Evolutionary conservation across 179 eudicot genomes (phyloP), one percentile per base, ranked within the genome.

Genomic region (Camellia oleifera): DNA sequence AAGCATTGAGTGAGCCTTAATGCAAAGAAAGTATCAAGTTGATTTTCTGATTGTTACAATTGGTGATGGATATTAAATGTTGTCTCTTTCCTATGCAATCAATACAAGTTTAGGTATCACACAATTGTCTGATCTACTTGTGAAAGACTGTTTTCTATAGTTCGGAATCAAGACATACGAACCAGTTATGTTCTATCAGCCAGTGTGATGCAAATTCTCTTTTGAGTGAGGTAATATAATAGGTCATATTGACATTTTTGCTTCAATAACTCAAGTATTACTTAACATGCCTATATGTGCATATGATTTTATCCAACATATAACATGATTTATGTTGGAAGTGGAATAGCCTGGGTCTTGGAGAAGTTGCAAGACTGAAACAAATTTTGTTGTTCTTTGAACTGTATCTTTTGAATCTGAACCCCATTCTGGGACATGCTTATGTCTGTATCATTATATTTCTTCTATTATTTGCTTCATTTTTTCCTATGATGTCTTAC

Each of bases 191-290:
- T 84, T 94, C 99, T 57, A 93, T 94, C 87, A 94, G 90, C 85
- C 97, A 87, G 23, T 97, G 99, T 85, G 92, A 97, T 84, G 84
- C 96, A 73, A 85, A 91, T 86, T 97, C 99, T 69, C 98, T 97
- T 79, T 88, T 92, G 70, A 97, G 91, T 82, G 97, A 97, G 97
- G 99, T 97, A 91, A 77, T 65, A 20, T 48, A 40, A 42, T 66
- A 12, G 53, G 20, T 17, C 48, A 52, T 17, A 13, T 14, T 26
- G 32, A 50, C 57, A 26, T 13, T 20, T 77, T 77, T 52, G 14
- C 63, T 52, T 53, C 23, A 9, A 18, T 14, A 48, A 46, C 14
- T 52, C 48, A 76, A 76, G 44, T 48, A 13, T 64, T 62, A 17
- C 6, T 53, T 72, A 50, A 23, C n/a, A 63, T 46, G 71, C 18